Percentiles rank a stretch among this genome's conserved stretches.
phyloP scores from a whole-genome alignment of 345 rosid genomes.

The Arabidopsis arenosa region DNA sequence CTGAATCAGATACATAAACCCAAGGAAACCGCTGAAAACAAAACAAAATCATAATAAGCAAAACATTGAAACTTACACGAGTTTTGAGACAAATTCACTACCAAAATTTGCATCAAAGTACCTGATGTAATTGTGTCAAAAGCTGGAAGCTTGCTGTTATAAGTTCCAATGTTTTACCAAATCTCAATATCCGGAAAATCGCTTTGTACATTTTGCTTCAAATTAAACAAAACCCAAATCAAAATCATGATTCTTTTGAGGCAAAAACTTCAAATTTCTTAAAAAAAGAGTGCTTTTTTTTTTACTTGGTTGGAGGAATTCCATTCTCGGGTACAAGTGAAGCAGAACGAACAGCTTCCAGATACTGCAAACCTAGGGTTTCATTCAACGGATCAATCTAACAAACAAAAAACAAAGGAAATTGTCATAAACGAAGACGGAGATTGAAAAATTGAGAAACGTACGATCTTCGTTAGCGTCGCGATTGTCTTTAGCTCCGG shows the following conservation, averaged over 20 bases:
- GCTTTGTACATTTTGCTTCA: constrained; percentile 79
- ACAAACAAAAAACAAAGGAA: neutral
- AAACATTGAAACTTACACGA: neutral
- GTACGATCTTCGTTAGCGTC: constrained; percentile 71
- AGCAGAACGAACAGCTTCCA: constrained; percentile 78
- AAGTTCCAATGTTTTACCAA: constrained; percentile 68
- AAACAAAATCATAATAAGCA: constrained; percentile 13
- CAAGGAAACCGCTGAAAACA: constrained; percentile 59
- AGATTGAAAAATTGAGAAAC: constrained; percentile 17
- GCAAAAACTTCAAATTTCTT: neutral
- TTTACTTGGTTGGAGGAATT: constrained; percentile 69
- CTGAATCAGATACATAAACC: constrained; percentile 46
- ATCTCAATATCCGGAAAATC: constrained; percentile 64
- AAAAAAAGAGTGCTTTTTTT: neutral
- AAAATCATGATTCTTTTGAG: neutral
- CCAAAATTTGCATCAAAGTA: constrained; percentile 22
- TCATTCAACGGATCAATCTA: neutral
- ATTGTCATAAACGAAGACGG: neutral
- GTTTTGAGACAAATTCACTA: neutral
- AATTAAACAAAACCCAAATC: neutral
- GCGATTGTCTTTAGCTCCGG: constrained; percentile 54
- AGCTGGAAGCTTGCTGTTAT: constrained; percentile 74
- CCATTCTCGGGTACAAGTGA: constrained; percentile 55
- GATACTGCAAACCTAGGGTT: constrained; percentile 65
- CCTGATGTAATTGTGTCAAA: constrained; percentile 69